These are phyloP conservation scores for Tilletia setariae DNA, from an alignment of 1,284 basidiomycete genomes.

Conservation along the genomic window DNA sequence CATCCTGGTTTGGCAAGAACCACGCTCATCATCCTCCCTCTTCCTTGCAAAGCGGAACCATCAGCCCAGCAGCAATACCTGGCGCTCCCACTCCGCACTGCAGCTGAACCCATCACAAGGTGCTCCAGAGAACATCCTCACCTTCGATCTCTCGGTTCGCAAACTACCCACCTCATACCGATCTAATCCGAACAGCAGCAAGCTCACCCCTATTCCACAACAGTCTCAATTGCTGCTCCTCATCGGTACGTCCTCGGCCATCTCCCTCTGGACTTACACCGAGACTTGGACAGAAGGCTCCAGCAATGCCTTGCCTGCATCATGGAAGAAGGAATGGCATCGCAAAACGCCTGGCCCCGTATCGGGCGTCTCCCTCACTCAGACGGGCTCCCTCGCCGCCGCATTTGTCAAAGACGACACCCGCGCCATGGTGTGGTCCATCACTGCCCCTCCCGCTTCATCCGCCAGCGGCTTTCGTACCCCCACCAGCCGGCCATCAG, in stretches of 20 bases:
- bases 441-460: neutral
- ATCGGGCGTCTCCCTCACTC: neutral
- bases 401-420: neutral
- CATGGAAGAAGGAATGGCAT: slow-evolving; percentile 5
- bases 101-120: neutral
- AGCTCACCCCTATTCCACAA: neutral
- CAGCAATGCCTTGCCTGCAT: neutral
- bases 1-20: slow-evolving; percentile 4
- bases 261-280: slow-evolving; percentile 9
- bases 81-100: neutral
- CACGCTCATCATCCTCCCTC: slow-evolving; percentile 3
- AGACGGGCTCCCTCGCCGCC: neutral
- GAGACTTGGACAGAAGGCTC: neutral
- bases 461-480: slow-evolving; percentile 9
- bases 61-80: neutral
- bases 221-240: neutral
- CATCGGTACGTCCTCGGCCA: neutral
- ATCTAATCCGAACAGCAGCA: neutral
- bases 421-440: slow-evolving; percentile 12
- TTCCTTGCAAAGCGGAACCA: neutral
- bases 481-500: neutral
- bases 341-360: neutral
- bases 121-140: neutral
- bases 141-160: slow-evolving; percentile 8
- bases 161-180: neutral